Base-by-base conservation (phyloP, 1,284 basidiomycete genomes). In the Phellinidium pouzarii region DNA sequence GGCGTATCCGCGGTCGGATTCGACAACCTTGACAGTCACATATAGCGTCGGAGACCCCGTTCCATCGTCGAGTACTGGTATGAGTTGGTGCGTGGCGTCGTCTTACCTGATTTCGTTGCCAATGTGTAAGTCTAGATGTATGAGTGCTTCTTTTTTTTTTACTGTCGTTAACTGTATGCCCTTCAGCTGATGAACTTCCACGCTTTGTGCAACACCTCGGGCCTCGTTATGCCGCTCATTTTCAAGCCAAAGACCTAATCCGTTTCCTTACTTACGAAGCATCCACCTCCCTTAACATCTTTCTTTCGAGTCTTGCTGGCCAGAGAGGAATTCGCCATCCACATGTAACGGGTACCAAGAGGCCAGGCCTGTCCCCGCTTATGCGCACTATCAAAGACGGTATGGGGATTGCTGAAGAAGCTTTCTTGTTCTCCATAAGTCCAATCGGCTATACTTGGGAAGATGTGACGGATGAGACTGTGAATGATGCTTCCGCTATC, bases 181-280 rank as follows among this genome's bases (percentile, higher is more conserved):
- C 4, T 45, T 3, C 55, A 83, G 83, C 72, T 8, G 81, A 88
- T 50, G 82, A 84, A 52, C 62, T 87, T 3, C 78, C 79, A 4
- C 75, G 83, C 19, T 73, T 90, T 45, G 74, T 88, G 20, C 83
- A 88, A 60, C 84, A 88, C 60, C 76, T 91, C 9, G 84, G 86
- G 1, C 85, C 87, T 2, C 78, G 83, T 31, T 91, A 91, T 57
- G 71, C 70, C 1, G 82, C 79, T 25, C 80, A 79, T 31, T 87
- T 89, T 64, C 87, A 88, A 76, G 68, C 80, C 60, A 44, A 62
- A 64, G 67, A 69, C 2, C 71, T 90, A 23, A 71, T 80, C 54
- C 80, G 77, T 40, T 89, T 89, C 63, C 69, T 91, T 45, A 90
- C 86, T 0, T 91, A 89, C 63, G 83, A 87, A 58, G 83, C 83